phyloP scores from a whole-genome alignment of 192 early-diverging fungal genomes.

The Coemansia sp. region DNA sequence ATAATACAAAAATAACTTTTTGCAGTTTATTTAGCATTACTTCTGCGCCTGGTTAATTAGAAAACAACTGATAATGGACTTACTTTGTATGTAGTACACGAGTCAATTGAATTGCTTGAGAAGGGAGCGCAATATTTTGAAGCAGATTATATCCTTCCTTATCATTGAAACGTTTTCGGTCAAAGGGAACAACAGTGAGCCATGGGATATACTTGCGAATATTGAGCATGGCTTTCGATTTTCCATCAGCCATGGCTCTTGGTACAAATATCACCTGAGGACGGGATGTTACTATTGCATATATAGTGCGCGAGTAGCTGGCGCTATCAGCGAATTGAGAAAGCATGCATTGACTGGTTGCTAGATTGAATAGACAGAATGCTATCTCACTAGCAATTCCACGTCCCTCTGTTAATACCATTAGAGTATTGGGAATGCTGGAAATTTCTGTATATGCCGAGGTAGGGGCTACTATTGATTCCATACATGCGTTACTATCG shows the following conservation, averaged over 20 bases:
- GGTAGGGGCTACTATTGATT: conserved; percentile 23
- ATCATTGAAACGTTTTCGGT: conserved; percentile 35
- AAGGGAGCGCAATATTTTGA: conserved; percentile 18
- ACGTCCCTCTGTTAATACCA: conserved; percentile 47
- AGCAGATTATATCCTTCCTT: conserved; percentile 19
- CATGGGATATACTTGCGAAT: conserved; percentile 51
- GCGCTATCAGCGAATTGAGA: conserved; percentile 47
- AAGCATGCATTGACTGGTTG: conserved; percentile 31
- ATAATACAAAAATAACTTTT: background rate
- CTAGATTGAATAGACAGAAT: conserved; percentile 36
- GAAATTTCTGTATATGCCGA: conserved; percentile 35
- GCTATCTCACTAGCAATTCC: conserved; percentile 46
- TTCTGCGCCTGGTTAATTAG: background rate
- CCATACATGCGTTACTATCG: background rate
- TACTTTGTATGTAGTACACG: conserved; percentile 33
- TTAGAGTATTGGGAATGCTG: conserved; percentile 20
- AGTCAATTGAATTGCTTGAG: conserved; percentile 17
- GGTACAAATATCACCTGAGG: conserved; percentile 44
- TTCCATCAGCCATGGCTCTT: conserved; percentile 34
- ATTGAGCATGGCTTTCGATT: conserved; percentile 44
- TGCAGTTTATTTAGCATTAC: background rate
- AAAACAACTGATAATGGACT: background rate
- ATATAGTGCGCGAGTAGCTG: conserved; percentile 50
- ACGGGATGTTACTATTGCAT: conserved; percentile 27
- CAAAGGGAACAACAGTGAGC: conserved; percentile 25